Conservation (phyloP, 2,329 filamentous ascomycete species). For the Alternaria ventricosa region DNA sequence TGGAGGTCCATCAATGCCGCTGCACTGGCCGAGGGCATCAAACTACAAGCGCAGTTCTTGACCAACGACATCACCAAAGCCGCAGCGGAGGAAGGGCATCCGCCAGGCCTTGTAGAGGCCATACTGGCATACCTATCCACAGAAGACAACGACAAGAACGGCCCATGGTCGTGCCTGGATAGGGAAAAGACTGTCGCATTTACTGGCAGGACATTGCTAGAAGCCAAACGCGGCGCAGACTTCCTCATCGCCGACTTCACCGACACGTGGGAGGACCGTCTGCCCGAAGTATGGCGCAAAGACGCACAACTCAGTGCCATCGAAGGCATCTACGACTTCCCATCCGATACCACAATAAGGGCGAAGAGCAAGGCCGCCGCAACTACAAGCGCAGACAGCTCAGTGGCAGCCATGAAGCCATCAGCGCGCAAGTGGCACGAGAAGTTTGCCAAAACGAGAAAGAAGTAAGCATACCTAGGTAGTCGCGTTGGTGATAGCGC, state of each 20-base stretch:
- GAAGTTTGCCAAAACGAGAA: slow-evolving; percentile 45
- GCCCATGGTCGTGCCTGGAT: slow-evolving; percentile 46
- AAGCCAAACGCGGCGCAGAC: slow-evolving; percentile 31
- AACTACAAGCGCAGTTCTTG: slow-evolving; percentile 49
- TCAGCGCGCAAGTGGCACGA: slow-evolving; percentile 51
- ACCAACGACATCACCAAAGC: slow-evolving; percentile 39
- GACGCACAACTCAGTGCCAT: slow-evolving; percentile 43
- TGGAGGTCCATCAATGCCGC: slow-evolving; percentile 56
- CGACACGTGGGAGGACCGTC: slow-evolving; percentile 45
- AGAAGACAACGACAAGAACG: slow-evolving; percentile 32
- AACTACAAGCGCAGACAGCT: slow-evolving; percentile 6
- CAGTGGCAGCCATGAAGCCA: slow-evolving; percentile 26
- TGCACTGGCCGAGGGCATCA: slow-evolving; percentile 50
- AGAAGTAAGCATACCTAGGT: slow-evolving; percentile 22
- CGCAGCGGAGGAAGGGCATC: slow-evolving; percentile 48
- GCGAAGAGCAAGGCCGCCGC: slow-evolving; percentile 22
- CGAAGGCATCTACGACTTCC: slow-evolving; percentile 39
- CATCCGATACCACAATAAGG: slow-evolving; percentile 42
- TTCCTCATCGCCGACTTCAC: slow-evolving; percentile 45
- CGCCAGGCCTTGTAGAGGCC: slow-evolving; percentile 44
- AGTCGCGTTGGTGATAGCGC: background rate
- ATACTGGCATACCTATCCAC: slow-evolving; percentile 45
- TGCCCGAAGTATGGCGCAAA: slow-evolving; percentile 48
- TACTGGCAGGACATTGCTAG: slow-evolving; percentile 40
- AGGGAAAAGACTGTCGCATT: slow-evolving; percentile 40